These are phyloP conservation scores for Scheffersomyces ergatensis DNA, from an alignment of 805 yeast species.

Conservation along the genomic window DNA sequence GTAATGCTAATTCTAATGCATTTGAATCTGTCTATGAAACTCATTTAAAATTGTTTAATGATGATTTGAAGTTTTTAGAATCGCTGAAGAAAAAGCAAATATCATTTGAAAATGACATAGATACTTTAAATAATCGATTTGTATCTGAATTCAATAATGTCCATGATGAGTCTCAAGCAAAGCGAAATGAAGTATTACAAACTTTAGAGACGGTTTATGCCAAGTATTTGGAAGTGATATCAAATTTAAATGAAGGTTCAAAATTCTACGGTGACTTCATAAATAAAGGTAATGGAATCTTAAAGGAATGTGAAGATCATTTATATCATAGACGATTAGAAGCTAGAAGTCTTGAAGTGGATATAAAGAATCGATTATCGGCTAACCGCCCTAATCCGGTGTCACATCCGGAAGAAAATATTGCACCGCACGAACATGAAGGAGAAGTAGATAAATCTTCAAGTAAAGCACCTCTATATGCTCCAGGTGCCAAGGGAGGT, in stretches of 20 bases:
- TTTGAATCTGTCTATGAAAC: constrained; percentile 38
- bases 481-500: constrained; percentile 3
- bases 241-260: constrained; percentile 65
- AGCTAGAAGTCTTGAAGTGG: constrained; percentile 48
- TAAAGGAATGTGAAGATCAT: constrained; percentile 50
- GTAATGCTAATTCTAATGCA: constrained; percentile 21
- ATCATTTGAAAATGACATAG: constrained; percentile 37
- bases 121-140: constrained; percentile 26
- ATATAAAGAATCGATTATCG: neutral
- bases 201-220: constrained; percentile 48
- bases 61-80: constrained; percentile 49
- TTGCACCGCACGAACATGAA: neutral
- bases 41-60: constrained; percentile 46
- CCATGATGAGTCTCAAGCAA: constrained; percentile 19
- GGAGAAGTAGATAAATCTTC: neutral
- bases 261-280: constrained; percentile 67
- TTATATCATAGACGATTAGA: constrained; percentile 50
- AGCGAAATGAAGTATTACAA: constrained; percentile 51
- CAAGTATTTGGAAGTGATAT: constrained; percentile 53
- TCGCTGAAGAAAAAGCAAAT: constrained; percentile 29
- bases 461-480: neutral
- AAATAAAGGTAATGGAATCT: constrained; percentile 41
- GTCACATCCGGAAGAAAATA: neutral
- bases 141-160: constrained; percentile 13
- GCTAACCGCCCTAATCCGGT: neutral